These are phyloP conservation scores for Brasilioporus rufonigricans DNA, from an alignment of 768 basidiomycete genomes.

Conservation along the genomic window DNA sequence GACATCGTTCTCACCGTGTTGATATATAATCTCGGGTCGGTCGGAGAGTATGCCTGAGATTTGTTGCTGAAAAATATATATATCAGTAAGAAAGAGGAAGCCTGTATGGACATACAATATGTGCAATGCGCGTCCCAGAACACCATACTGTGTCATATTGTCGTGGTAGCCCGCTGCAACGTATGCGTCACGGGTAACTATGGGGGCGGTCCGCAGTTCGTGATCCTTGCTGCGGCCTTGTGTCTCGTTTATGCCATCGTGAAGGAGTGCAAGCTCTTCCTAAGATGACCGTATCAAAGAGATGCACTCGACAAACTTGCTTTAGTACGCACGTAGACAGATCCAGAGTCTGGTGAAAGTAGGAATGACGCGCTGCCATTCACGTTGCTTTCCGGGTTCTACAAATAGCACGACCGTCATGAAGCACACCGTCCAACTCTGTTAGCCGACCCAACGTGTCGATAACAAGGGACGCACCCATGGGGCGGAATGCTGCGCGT, in stretches of 20 bases:
- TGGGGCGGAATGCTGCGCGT: neutral
- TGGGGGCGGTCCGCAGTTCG: conserved; percentile 44
- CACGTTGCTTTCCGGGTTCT: conserved; percentile 6
- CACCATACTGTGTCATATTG: conserved; percentile 56
- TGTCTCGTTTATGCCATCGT: conserved; percentile 18
- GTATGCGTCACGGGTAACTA: conserved; percentile 52
- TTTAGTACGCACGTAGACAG: conserved; percentile 23
- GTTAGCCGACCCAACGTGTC: neutral
- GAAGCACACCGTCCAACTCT: neutral
- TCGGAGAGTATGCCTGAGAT: conserved; percentile 27
- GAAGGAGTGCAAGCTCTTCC: conserved; percentile 34
- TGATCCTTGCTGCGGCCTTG: conserved; percentile 31
- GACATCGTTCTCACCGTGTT: conserved; percentile 51
- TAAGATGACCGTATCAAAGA: conserved; percentile 1
- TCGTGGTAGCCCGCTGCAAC: conserved; percentile 32
- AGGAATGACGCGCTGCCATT: conserved; percentile 4
- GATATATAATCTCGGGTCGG: conserved; percentile 58
- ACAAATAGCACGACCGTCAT: neutral
- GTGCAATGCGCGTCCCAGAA: conserved; percentile 49
- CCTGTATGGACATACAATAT: conserved; percentile 40
- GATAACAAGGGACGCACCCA: conserved; percentile 10
- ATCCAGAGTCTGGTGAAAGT: conserved; percentile 3
- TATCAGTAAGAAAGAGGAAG: neutral
- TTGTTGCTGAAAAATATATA: conserved; percentile 26
- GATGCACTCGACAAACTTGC: neutral